Evolutionary conservation across 2,329 filamentous ascomycete species (phyloP).

Genomic region (Pseudogymnoascus sp.): DNA sequence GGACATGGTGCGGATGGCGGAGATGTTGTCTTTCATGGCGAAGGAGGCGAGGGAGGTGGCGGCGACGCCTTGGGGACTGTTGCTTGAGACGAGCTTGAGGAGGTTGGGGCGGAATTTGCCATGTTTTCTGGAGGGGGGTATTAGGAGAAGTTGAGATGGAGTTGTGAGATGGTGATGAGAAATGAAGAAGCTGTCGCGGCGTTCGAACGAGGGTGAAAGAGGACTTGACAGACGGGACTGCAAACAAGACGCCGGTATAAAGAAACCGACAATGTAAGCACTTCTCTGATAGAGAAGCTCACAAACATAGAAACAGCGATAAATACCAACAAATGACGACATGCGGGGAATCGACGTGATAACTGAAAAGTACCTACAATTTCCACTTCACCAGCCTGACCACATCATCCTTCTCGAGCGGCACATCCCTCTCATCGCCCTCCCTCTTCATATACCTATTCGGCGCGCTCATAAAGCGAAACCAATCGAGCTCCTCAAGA

Average conservation of each 20-base stretch:
- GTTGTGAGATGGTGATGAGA: background rate
- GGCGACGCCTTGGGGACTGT: constrained; percentile 40
- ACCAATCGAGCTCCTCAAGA: constrained; percentile 49
- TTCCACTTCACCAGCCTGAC: constrained; percentile 61
- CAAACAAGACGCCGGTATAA: background rate
- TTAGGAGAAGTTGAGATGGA: background rate
- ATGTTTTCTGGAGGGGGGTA: constrained; percentile 33
- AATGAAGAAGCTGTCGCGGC: background rate
- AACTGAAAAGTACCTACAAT: constrained; percentile 41
- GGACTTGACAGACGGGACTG: background rate
- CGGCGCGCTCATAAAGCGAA: constrained; percentile 48
- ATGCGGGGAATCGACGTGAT: background rate
- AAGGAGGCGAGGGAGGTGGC: constrained; percentile 35
- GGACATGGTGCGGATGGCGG: constrained; percentile 45
- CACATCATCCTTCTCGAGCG: constrained; percentile 49
- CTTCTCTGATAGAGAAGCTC: background rate
- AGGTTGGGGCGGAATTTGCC: constrained; percentile 54
- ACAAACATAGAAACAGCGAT: background rate
- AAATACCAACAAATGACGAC: background rate
- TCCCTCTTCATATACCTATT: constrained; percentile 33
- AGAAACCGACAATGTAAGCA: background rate
- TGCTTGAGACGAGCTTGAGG: constrained; percentile 53
- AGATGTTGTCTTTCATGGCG: constrained; percentile 19
- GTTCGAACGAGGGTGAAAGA: background rate
- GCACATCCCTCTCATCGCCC: constrained; percentile 23